Evolutionary conservation across 805 yeast genomes (phyloP), one percentile per base, ranked within the genome.

Genomic region (Pichia paraexigua): DNA sequence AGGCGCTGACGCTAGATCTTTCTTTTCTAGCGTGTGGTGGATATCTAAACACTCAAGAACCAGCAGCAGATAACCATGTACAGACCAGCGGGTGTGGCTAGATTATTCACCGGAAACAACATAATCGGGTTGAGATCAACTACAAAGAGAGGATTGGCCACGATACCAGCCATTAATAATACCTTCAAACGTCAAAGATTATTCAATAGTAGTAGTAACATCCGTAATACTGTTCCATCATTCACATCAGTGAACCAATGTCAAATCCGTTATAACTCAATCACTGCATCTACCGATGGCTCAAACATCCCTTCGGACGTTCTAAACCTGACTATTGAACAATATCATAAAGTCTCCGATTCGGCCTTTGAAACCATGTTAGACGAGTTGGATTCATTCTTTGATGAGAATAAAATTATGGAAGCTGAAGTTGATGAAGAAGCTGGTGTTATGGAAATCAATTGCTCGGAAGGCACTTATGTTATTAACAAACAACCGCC

Each of bases 401-500:
- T 85, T 22, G 96, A 87, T 56, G 65, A 64, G 4, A 55, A 59
- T 13, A 54, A 60, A 21, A 56, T 64, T n/a, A 62, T 65, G 5
- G 78, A 78, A 30, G 67, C 88, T n/a, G 90, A 86, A 64, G 77
- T 83, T 52, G 89, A 94, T 68, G 77, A 85, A 62, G 71, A 87
- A 54, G 76, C 67, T 8, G 99, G 99, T 9, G 97, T 94, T 10
- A 67, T 94, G 68, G 82, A 92, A 1, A 65, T 94, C 52, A 79
- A 74, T 8, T 87, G 92, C 3, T 78, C 82, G 1, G 71, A 73
- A 18, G 98, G 97, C 1, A 78, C 91, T 0, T 94, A 94, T 64
- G 96, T 94, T 28, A 83, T 94, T 63, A 94, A 94, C 71, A 92
- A 90, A 63, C 98, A 94, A 69, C 99, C 99, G 1, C 97, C 99